Conservation (phyloP, 805 yeast genomes). For the Wickerhamiella cacticola region DNA sequence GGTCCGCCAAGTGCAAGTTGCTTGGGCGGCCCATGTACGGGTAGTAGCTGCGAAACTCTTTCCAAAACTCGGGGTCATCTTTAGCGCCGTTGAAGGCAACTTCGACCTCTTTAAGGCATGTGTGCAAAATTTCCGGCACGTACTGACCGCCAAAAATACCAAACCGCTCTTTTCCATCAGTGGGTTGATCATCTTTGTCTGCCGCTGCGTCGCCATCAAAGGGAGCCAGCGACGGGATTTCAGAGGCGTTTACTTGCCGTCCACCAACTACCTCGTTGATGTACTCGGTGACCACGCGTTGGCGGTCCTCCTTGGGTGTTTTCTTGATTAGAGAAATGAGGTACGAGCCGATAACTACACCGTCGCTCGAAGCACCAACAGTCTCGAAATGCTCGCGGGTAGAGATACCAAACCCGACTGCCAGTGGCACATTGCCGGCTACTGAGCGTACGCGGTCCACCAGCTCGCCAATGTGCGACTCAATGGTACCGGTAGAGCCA, state of each 20-base stretch:
- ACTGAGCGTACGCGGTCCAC: slow-evolving; percentile 63
- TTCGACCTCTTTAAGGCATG: slow-evolving; percentile 84
- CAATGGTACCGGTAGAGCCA: slow-evolving; percentile 65
- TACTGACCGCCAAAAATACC: slow-evolving; percentile 98
- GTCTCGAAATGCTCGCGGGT: slow-evolving; percentile 78
- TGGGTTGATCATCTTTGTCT: slow-evolving; percentile 25
- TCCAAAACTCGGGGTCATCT: slow-evolving; percentile 89
- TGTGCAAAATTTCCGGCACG: slow-evolving; percentile 91
- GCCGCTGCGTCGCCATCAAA: slow-evolving; percentile 15
- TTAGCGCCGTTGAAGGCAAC: slow-evolving; percentile 74
- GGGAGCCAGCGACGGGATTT: slow-evolving; percentile 13
- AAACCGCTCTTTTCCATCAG: slow-evolving; percentile 55
- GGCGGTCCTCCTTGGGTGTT: slow-evolving; percentile 41
- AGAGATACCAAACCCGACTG: slow-evolving; percentile 95
- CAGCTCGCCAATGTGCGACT: slow-evolving; percentile 50
- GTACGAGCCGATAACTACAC: slow-evolving; percentile 91
- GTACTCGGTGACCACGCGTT: slow-evolving; percentile 50
- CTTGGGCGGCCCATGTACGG: slow-evolving; percentile 96
- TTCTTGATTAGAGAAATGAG: slow-evolving; percentile 59
- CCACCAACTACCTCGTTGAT: slow-evolving; percentile 59
- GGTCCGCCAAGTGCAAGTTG: slow-evolving; percentile 76
- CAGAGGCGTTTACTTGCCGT: slow-evolving; percentile 21
- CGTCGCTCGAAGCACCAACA: slow-evolving; percentile 77
- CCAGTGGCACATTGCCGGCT: slow-evolving; percentile 68
- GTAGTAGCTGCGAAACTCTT: slow-evolving; percentile 71